Conservation (phyloP, 441 rosid genomes). For the Gossypium davidsonii region DNA sequence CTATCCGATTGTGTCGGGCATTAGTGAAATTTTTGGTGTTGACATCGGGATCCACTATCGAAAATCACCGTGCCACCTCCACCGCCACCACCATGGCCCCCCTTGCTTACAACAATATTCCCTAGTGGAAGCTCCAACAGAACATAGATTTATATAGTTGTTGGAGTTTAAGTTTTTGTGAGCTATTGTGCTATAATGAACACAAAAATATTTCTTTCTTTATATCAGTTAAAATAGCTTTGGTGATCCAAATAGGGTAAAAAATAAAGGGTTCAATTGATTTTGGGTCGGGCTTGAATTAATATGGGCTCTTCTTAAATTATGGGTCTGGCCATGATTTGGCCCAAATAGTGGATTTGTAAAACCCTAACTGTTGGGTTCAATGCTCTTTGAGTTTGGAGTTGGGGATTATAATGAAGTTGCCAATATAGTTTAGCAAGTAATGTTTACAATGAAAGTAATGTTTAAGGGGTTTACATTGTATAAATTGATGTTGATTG, state of each 20-base stretch:
- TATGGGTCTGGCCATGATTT: background rate
- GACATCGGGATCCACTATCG: slow-evolving; percentile 34
- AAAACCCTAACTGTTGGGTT: background rate
- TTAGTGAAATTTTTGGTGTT: slow-evolving; percentile 39
- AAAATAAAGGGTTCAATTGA: background rate
- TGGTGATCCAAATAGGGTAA: background rate
- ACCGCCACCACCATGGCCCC: slow-evolving; percentile 18
- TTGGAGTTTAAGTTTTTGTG: slow-evolving; percentile 25
- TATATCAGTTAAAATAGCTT: background rate
- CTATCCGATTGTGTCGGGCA: slow-evolving; percentile 25
- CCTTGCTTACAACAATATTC: slow-evolving; percentile 15
- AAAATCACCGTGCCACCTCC: slow-evolving; percentile 31
- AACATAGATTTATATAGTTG: slow-evolving; percentile 49
- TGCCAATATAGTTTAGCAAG: too few species aligned
- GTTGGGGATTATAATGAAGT: background rate
- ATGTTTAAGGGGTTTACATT: too few species aligned
- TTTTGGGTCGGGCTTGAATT: background rate
- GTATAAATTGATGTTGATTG: too few species aligned
- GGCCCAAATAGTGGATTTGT: background rate
- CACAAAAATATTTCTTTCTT: too few species aligned
- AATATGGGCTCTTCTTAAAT: background rate
- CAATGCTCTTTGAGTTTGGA: background rate
- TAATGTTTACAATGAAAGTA: too few species aligned
- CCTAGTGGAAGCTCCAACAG: slow-evolving; percentile 23
- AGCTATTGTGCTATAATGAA: background rate